Percentiles rank a stretch among this genome's conserved stretches.
Evolutionary conservation across 2,329 filamentous ascomycete species (phyloP).

Genomic region (Neophaeococcomyces aloes): DNA sequence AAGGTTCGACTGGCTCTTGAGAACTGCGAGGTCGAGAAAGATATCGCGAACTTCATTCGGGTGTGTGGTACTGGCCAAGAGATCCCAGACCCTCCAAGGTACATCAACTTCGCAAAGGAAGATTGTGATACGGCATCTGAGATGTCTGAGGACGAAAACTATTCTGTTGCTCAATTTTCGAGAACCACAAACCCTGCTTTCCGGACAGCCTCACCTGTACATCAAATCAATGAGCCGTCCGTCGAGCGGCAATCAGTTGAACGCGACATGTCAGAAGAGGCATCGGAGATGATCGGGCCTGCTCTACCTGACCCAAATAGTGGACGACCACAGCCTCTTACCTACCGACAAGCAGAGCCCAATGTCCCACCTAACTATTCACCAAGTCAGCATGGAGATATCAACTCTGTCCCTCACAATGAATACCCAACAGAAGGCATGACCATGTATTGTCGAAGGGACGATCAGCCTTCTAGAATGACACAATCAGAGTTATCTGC

Average conservation of each 20-base stretch:
- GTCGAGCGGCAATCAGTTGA: conserved; percentile 10
- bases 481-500: conserved; percentile 52
- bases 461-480: conserved; percentile 53
- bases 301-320: conserved; percentile 16
- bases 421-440: conserved; percentile 92
- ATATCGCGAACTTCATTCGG: conserved; percentile 79
- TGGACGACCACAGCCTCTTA: conserved; percentile 19
- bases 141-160: conserved; percentile 77
- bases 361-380: conserved; percentile 36
- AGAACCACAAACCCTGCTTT: conserved; percentile 92
- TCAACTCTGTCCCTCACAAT: conserved; percentile 70
- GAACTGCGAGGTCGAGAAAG: conserved; percentile 92
- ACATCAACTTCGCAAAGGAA: conserved; percentile 96
- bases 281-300: conserved; percentile 13
- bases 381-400: conserved; percentile 53
- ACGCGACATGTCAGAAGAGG: conserved; percentile 15
- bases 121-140: conserved; percentile 76
- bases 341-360: conserved; percentile 16
- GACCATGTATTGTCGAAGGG: conserved; percentile 88
- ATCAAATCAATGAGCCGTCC: conserved; percentile 53
- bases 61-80: conserved; percentile 89
- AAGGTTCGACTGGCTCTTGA: conserved; percentile 90
- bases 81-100: conserved; percentile 92
- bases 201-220: conserved; percentile 89
- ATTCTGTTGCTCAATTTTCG: conserved; percentile 92